These are phyloP conservation scores for Cardamine chenopodiifolia DNA, from an alignment of 345 rosid species.

Conservation along the genomic window DNA sequence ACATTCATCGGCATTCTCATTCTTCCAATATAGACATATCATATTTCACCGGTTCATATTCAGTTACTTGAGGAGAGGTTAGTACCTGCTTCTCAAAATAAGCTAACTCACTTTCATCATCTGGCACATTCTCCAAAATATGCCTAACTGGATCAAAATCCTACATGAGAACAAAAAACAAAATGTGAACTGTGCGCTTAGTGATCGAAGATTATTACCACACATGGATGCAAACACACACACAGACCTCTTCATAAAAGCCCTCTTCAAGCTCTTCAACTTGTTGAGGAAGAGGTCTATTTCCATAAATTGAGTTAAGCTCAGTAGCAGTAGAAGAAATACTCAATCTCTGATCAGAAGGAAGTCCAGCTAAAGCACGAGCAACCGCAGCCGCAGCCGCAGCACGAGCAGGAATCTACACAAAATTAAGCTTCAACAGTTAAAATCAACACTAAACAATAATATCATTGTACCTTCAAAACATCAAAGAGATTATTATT, in stretches of 20 bases:
- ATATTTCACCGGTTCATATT: too few species aligned
- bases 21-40: not conserved
- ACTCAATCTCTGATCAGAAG: slow-evolving; percentile 72
- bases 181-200: not conserved
- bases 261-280: slow-evolving; percentile 77
- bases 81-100: slow-evolving; percentile 90
- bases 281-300: slow-evolving; percentile 55
- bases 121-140: slow-evolving; percentile 73
- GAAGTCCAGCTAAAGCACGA: slow-evolving; percentile 84
- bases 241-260: slow-evolving; percentile 77
- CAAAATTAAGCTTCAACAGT: not conserved
- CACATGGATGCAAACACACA: not conserved
- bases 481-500: not conserved
- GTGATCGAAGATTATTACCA: not conserved
- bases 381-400: slow-evolving; percentile 99
- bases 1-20: not conserved
- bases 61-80: slow-evolving; percentile 1
- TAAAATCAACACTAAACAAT: not conserved
- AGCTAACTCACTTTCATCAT: slow-evolving; percentile 64
- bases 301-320: slow-evolving; percentile 77
- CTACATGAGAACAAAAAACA: slow-evolving; percentile 48
- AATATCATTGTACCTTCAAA: too few species aligned
- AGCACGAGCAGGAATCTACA: slow-evolving; percentile 95
- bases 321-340: slow-evolving; percentile 82
- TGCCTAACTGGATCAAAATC: slow-evolving; percentile 89